Evolutionary conservation across 2,329 filamentous ascomycete species (phyloP).

Genomic region (Penicillium sp.): DNA sequence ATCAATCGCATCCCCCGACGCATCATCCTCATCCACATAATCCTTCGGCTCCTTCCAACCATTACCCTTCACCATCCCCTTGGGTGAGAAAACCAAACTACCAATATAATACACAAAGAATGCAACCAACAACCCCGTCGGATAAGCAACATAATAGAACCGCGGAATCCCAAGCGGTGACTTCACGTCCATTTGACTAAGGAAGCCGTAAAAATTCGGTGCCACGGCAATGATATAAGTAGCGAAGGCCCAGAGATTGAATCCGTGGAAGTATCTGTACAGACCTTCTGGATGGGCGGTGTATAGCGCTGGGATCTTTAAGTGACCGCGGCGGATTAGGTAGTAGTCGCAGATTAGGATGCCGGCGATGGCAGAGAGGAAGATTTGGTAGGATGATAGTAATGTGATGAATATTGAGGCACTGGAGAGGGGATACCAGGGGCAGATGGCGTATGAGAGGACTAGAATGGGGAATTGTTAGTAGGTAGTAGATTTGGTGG

Average conservation of each 20-base stretch:
- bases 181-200: slow-evolving; percentile 49
- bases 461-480: background rate
- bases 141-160: slow-evolving; percentile 65
- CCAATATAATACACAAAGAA: slow-evolving; percentile 27
- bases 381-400: slow-evolving; percentile 50
- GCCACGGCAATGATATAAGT: slow-evolving; percentile 47
- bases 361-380: slow-evolving; percentile 50
- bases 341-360: slow-evolving; percentile 54
- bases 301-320: slow-evolving; percentile 47
- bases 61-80: background rate
- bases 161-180: slow-evolving; percentile 37
- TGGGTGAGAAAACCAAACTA: slow-evolving; percentile 16
- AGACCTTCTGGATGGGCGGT: slow-evolving; percentile 35
- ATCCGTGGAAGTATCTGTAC: slow-evolving; percentile 45
- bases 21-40: slow-evolving; percentile 39
- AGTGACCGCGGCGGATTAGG: slow-evolving; percentile 44
- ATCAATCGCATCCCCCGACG: slow-evolving; percentile 4
- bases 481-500: slow-evolving; percentile 28
- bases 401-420: slow-evolving; percentile 50
- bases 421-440: slow-evolving; percentile 42
- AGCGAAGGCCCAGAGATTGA: slow-evolving; percentile 43
- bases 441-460: background rate
- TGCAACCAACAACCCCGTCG: slow-evolving; percentile 54
- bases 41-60: slow-evolving; percentile 29
- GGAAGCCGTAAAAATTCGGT: slow-evolving; percentile 52